Conservation (phyloP, 192 early-diverging fungal genomes). For the Coemansia sp. region DNA sequence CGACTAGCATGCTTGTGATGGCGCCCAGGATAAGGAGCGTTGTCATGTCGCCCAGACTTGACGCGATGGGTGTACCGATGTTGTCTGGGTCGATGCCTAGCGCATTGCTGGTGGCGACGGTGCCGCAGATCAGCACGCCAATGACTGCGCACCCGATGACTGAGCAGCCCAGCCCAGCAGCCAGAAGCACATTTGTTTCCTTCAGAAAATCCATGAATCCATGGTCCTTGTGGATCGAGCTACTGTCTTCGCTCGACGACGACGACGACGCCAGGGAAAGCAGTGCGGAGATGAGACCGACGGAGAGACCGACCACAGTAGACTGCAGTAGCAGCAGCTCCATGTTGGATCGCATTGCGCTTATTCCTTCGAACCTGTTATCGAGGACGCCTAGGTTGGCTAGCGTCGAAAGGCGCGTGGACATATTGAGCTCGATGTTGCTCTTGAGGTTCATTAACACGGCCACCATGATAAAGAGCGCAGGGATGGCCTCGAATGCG, state of each 20-base stretch:
- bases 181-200: constrained; percentile 55
- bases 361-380: constrained; percentile 46
- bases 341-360: constrained; percentile 71
- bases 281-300: constrained; percentile 67
- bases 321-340: constrained; percentile 75
- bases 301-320: constrained; percentile 66
- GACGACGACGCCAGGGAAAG: constrained; percentile 34
- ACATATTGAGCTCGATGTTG: constrained; percentile 89
- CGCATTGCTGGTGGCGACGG: constrained; percentile 63
- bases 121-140: constrained; percentile 68
- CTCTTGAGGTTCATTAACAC: constrained; percentile 87
- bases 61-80: constrained; percentile 51
- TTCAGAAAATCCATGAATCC: background rate
- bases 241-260: background rate
- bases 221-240: background rate
- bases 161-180: constrained; percentile 67
- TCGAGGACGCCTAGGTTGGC: constrained; percentile 72
- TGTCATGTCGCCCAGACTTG: constrained; percentile 55
- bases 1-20: constrained; percentile 18
- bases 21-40: constrained; percentile 41
- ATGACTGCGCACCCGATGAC: constrained; percentile 70
- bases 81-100: constrained; percentile 75
- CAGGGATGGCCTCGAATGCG: constrained; percentile 67
- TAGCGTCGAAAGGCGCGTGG: constrained; percentile 78
- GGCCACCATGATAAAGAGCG: constrained; percentile 83